These are phyloP conservation scores for Tubosaeta sp. DNA, from an alignment of 768 basidiomycete species.

Conservation along the genomic window DNA sequence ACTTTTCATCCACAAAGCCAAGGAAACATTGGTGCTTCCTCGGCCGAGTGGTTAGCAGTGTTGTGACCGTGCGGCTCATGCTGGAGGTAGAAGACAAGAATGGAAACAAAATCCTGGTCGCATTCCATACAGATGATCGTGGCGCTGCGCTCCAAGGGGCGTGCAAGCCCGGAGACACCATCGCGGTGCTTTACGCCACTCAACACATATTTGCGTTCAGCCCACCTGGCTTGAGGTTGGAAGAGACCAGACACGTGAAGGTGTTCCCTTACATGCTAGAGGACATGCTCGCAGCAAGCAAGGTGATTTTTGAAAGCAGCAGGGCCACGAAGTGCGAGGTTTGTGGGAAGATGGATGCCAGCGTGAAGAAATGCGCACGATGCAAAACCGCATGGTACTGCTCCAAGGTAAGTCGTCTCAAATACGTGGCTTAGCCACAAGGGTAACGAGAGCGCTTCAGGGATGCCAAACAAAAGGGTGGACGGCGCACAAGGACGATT, in stretches of 20 bases:
- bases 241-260: conserved; percentile 21
- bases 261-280: conserved; percentile 27
- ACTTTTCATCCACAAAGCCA: conserved; percentile 23
- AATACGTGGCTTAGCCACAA: background rate
- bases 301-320: conserved; percentile 14
- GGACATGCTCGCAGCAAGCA: conserved; percentile 24
- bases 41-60: conserved; percentile 22
- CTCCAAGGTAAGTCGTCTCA: conserved; percentile 21
- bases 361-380: conserved; percentile 23
- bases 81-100: conserved; percentile 28
- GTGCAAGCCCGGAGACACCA: conserved; percentile 26
- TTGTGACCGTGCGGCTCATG: conserved; percentile 24
- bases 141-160: conserved; percentile 18
- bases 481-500: conserved; percentile 20
- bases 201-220: conserved; percentile 29
- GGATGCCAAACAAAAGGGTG: conserved; percentile 21
- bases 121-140: conserved; percentile 31
- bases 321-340: conserved; percentile 20
- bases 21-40: conserved; percentile 30
- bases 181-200: conserved; percentile 29
- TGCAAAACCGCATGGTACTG: conserved; percentile 30
- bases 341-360: conserved; percentile 16
- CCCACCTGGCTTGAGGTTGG: conserved; percentile 26
- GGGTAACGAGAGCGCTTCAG: conserved; percentile 12
- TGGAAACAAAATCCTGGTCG: conserved; percentile 22